Conservation (phyloP, 495 filamentous ascomycete genomes). For the Annulohypoxylon moriforme region DNA sequence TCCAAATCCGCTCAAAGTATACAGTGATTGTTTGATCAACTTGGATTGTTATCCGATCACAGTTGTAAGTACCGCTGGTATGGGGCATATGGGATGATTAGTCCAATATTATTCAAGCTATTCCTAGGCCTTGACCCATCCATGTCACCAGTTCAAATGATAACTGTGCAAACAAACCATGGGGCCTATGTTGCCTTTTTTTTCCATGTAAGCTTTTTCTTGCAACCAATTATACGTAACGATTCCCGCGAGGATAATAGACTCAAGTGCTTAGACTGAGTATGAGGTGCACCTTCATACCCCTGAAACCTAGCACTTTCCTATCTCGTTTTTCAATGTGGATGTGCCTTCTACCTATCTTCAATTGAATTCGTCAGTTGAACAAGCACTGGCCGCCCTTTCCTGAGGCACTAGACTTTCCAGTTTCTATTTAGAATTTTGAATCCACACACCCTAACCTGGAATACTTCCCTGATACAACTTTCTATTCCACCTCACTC, state of each 20-base stretch:
- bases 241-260: not conserved
- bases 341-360: not conserved
- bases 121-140: not conserved
- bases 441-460: not conserved
- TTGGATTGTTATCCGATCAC: not conserved
- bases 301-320: slow-evolving; percentile 24
- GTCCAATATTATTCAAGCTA: not conserved
- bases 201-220: not conserved
- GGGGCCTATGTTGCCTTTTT: not conserved
- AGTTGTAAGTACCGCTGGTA: not conserved
- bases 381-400: not conserved
- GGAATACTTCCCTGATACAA: not conserved
- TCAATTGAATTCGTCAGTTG: not conserved
- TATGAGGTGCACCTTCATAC: not conserved
- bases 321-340: not conserved
- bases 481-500: not conserved
- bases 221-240: not conserved
- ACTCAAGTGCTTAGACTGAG: not conserved
- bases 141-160: not conserved
- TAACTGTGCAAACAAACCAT: not conserved
- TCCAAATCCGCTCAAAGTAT: not conserved
- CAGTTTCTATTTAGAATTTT: not conserved
- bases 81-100: slow-evolving; percentile 6
- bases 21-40: not conserved
- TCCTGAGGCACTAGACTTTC: not conserved